These are phyloP conservation scores for Candida methanosorbosa DNA, from an alignment of 805 yeast genomes.

Conservation along the genomic window DNA sequence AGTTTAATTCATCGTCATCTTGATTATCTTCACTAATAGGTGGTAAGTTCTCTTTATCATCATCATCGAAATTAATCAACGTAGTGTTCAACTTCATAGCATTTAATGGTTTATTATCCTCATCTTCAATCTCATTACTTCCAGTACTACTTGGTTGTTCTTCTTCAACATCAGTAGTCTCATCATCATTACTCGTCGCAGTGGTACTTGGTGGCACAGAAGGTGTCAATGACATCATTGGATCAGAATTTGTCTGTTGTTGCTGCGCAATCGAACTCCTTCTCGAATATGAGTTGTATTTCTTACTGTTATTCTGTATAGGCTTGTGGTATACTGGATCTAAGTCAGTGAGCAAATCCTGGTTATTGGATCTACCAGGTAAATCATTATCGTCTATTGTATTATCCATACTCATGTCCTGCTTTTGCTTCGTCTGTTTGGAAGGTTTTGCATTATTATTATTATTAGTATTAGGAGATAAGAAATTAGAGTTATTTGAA, in stretches of 20 bases:
- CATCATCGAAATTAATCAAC: conserved; percentile 41
- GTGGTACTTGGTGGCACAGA: too few species aligned
- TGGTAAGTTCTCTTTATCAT: conserved; percentile 23
- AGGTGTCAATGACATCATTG: too few species aligned
- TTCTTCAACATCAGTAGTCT: background rate
- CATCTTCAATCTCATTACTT: conserved; percentile 7
- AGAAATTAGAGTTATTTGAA: background rate
- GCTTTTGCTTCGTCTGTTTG: background rate
- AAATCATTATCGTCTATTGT: conserved; percentile 3
- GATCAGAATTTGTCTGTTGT: background rate
- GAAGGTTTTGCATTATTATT: too few species aligned
- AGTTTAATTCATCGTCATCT: background rate
- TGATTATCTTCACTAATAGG: conserved; percentile 3
- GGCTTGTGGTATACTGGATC: conserved; percentile 14
- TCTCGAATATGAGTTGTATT: background rate
- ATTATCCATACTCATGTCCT: background rate
- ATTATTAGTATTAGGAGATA: too few species aligned
- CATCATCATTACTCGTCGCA: background rate
- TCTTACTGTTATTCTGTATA: too few species aligned
- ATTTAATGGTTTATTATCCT: conserved; percentile 31
- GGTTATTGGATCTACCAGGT: conserved; percentile 6
- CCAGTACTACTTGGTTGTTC: background rate
- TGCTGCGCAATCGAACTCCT: background rate
- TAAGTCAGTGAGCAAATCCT: conserved; percentile 16
- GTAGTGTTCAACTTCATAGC: conserved; percentile 51